Percentiles rank a stretch among this genome's conserved stretches.
phyloP scores from a whole-genome alignment of 2,329 filamentous ascomycete genomes.

The Trichoderma hamatum region DNA sequence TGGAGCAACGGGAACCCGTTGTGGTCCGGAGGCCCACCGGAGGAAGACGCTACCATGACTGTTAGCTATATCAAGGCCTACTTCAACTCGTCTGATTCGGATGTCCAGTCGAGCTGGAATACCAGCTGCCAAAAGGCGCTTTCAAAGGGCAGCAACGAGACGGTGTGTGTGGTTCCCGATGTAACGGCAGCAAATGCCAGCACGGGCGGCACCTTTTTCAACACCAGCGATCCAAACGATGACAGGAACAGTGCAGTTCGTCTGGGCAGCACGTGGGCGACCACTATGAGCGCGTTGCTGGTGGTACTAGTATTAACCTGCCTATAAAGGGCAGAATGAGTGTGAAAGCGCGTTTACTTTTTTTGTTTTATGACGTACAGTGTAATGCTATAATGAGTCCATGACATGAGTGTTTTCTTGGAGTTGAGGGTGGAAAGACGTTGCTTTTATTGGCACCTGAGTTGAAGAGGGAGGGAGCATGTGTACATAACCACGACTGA shows the following conservation, averaged over 20 bases:
- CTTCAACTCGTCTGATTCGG: slow-evolving; percentile 67
- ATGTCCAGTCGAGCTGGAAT: slow-evolving; percentile 26
- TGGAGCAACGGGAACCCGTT: slow-evolving; percentile 74
- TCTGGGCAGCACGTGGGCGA: not conserved
- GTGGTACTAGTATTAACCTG: slow-evolving; percentile 11
- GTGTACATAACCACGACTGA: not conserved
- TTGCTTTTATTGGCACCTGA: not conserved
- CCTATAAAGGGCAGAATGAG: not conserved
- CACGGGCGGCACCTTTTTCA: slow-evolving; percentile 32
- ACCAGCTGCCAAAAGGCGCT: slow-evolving; percentile 27
- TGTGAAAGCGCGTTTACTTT: not conserved
- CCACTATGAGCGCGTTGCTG: not conserved
- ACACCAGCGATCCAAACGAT: slow-evolving; percentile 10
- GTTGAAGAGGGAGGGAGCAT: not conserved
- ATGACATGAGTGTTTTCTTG: not conserved
- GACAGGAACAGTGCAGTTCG: slow-evolving; percentile 3
- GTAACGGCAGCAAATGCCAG: slow-evolving; percentile 32
- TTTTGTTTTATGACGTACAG: not conserved
- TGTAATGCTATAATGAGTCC: slow-evolving; percentile 15
- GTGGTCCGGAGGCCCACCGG: slow-evolving; percentile 74
- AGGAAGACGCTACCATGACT: slow-evolving; percentile 61
- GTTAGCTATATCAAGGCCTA: slow-evolving; percentile 76
- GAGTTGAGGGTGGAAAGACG: not conserved
- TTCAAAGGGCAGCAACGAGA: slow-evolving; percentile 12
- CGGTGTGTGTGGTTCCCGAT: slow-evolving; percentile 35